Evolutionary conservation across 2,329 filamentous ascomycete species (phyloP).

Genomic region (Blastomyces percursus): DNA sequence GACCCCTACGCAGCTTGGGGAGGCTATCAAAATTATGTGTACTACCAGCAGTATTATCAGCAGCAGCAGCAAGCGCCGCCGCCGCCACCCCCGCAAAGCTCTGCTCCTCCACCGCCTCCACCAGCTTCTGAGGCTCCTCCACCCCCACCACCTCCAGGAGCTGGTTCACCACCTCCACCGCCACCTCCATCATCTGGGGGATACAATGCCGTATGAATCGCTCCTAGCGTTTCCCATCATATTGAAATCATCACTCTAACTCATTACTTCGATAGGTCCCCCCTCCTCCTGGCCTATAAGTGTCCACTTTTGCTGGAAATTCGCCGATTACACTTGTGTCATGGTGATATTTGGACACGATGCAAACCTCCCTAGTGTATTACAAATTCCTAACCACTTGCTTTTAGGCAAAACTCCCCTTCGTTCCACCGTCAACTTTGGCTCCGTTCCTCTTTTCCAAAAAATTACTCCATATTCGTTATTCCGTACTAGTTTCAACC

Average conservation of each 20-base stretch:
- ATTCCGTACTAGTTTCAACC: background rate
- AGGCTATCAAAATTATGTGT: slow-evolving; percentile 64
- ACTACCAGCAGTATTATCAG: slow-evolving; percentile 62
- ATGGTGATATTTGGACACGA: background rate
- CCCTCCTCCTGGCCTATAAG: slow-evolving; percentile 41
- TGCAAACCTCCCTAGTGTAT: background rate
- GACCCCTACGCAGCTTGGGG: slow-evolving; percentile 89
- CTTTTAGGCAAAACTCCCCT: background rate
- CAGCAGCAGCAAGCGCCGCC: slow-evolving; percentile 35
- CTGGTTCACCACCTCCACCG: slow-evolving; percentile 46
- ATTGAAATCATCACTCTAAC: background rate
- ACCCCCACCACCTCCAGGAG: slow-evolving; percentile 51
- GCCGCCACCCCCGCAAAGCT: slow-evolving; percentile 42
- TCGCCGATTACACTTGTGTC: background rate
- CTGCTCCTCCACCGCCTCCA: slow-evolving; percentile 49
- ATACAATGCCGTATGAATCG: slow-evolving; percentile 52
- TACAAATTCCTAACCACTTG: background rate
- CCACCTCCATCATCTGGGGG: slow-evolving; percentile 44
- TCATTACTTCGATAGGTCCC: slow-evolving; percentile 31
- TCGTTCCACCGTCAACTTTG: background rate
- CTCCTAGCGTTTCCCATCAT: background rate
- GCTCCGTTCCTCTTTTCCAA: background rate
- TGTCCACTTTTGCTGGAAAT: background rate
- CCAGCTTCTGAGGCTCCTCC: slow-evolving; percentile 50
- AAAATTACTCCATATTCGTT: background rate